These are phyloP conservation scores for Tritrichomonas musculus DNA, from an alignment of 208 protist genomes.

Conservation along the genomic window DNA sequence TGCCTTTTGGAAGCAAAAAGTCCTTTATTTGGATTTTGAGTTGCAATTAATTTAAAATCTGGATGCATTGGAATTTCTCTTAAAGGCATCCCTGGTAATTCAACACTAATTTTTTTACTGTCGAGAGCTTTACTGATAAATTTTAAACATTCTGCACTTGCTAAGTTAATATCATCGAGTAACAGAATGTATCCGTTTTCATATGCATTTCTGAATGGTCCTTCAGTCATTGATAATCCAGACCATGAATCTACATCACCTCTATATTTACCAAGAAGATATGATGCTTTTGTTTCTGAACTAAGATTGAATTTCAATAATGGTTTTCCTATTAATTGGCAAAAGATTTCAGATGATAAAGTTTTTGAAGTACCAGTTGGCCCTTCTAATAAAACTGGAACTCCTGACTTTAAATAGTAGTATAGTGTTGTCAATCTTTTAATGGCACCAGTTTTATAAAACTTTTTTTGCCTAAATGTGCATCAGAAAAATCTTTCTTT, in stretches of 20 bases:
- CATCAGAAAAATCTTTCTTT: not conserved
- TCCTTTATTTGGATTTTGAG: slow-evolving; percentile 13
- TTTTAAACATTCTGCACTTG: not conserved
- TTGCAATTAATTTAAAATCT: slow-evolving; percentile 5
- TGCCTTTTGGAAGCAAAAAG: not conserved
- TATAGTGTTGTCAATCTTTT: not conserved
- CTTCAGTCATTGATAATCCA: not conserved
- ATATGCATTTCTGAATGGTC: not conserved
- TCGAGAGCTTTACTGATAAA: not conserved
- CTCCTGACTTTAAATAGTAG: not conserved
- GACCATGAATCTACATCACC: not conserved
- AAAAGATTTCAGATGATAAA: not conserved
- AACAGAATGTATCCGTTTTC: not conserved
- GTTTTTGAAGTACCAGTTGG: not conserved
- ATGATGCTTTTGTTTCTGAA: not conserved
- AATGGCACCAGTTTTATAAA: not conserved
- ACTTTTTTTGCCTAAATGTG: too few relatives aligned
- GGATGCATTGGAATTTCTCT: not conserved
- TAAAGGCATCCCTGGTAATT: not conserved
- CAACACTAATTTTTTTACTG: not conserved
- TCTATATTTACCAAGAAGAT: not conserved
- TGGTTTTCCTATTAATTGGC: not conserved
- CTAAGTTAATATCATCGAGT: slow-evolving; percentile 32
- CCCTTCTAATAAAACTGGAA: not conserved
- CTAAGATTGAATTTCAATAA: not conserved